Evolutionary conservation across 441 rosid species (phyloP).

Genomic region (Kokia cookei): DNA sequence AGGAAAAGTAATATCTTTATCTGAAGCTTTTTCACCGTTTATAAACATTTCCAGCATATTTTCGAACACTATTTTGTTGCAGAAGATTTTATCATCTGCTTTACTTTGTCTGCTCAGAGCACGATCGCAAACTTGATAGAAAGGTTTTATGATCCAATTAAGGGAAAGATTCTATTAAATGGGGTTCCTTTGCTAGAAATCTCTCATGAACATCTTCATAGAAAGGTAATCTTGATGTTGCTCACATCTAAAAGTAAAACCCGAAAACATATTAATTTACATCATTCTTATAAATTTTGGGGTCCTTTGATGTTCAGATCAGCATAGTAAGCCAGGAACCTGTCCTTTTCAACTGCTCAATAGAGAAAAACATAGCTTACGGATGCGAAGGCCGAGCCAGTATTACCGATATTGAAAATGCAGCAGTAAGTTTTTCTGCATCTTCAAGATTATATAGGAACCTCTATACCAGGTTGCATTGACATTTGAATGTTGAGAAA

Average conservation of each 20-base stretch:
- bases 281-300: not conserved
- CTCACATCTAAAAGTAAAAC: not conserved
- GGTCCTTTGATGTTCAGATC: constrained; percentile 31
- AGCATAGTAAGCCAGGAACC: constrained; percentile 99
- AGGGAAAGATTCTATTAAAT: constrained; percentile 73
- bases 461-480: not conserved
- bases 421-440: constrained; percentile 45
- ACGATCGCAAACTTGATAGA: constrained; percentile 90
- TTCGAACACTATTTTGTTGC: not conserved
- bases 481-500: constrained; percentile 1
- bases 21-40: not conserved
- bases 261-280: not conserved
- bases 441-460: not conserved
- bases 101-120: constrained; percentile 42
- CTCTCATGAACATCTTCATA: constrained; percentile 80
- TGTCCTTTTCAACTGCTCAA: constrained; percentile 80
- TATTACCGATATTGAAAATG: constrained; percentile 49
- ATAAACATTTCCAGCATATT: not conserved
- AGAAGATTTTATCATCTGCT: not conserved
- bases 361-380: constrained; percentile 86
- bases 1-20: constrained; percentile 57
- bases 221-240: constrained; percentile 38
- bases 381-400: constrained; percentile 67
- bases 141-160: constrained; percentile 87
- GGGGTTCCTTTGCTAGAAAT: constrained; percentile 83